Base-by-base conservation (phyloP, 2,329 filamentous ascomycete species). In the Plenodomus tracheiphilus region DNA sequence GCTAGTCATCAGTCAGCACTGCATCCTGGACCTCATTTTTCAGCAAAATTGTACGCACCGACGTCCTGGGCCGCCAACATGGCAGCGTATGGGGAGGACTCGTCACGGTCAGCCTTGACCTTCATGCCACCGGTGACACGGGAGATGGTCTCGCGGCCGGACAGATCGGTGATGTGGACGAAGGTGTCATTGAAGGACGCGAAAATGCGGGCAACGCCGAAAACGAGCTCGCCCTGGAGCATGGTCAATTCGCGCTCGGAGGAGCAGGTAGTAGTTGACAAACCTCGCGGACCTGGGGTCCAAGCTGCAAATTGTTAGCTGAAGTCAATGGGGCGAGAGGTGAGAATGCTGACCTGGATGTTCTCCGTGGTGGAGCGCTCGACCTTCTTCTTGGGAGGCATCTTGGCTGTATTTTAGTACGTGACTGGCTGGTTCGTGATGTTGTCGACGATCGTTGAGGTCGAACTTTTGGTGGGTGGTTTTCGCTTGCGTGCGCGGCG, bases 121-220 rank as follows among this genome's bases (percentile, higher is more conserved):
- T 99, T 99, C 94, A 99, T 99, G 77, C 95, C 95, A 83, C 95
- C 94, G 73, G 95, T 99, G 70, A 99, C 93, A 90, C 94, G 92
- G 86, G 86, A 90, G 84, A 99, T 97, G 82, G 95, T 99, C 89
- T 99, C 94, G 81, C 94, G 94, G 82, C 94, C 94, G 82, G 75
- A 77, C 78, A 99, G 91, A 96, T 97, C 94, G 83, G 94, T 99
- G 77, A 99, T 91, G 83, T 99, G 94, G 77, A 99, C 94, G 74
- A 80, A 80, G 69, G 77, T 80, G 62, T 79, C 77, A 70, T 80
- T 79, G 70, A 80, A 79, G 64, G 90, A 96, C 73, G 92, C 92
- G 80, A 97, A 94, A 84, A 97, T 97, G 78, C 92, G 90, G 77
- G 92, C 92, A 81, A 96, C 92, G 78, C 92, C 92, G 78, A 97